Conservation (phyloP, 2,329 filamentous ascomycete genomes). For the Zopfia rhizophila region DNA sequence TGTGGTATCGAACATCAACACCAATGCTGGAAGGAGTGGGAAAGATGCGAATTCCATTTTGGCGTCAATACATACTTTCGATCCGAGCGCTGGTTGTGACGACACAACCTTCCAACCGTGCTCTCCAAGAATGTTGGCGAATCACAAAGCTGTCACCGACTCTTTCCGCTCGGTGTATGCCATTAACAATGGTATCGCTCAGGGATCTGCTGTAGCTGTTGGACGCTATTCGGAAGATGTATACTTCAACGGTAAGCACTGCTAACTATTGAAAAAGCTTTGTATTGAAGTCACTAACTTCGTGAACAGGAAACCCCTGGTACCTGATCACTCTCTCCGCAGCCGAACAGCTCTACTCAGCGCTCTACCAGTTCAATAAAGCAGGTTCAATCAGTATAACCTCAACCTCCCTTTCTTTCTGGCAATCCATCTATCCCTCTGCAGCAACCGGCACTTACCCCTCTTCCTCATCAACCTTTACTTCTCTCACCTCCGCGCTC, state of each 20-base stretch:
- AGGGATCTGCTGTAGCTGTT: constrained; percentile 65
- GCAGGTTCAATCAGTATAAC: constrained; percentile 73
- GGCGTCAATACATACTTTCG: constrained; percentile 69
- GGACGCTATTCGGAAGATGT: constrained; percentile 64
- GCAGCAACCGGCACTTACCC: constrained; percentile 71
- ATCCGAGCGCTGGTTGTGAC: constrained; percentile 73
- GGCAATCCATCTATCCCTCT: constrained; percentile 70
- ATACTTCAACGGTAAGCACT: constrained; percentile 69
- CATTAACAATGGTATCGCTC: constrained; percentile 73
- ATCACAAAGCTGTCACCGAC: constrained; percentile 79
- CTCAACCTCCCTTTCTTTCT: constrained; percentile 74
- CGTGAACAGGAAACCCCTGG: constrained; percentile 74
- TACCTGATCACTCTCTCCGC: constrained; percentile 79
- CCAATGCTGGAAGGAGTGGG: constrained; percentile 69
- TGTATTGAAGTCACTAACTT: neutral
- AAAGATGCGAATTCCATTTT: constrained; percentile 77
- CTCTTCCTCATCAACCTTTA: constrained; percentile 65
- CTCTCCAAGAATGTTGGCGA: constrained; percentile 68
- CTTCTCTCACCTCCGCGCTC: constrained; percentile 67
- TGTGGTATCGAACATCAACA: constrained; percentile 73
- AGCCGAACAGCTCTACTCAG: constrained; percentile 82
- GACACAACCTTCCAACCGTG: constrained; percentile 81
- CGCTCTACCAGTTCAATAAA: constrained; percentile 75
- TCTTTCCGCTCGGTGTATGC: constrained; percentile 77
- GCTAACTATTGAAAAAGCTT: too few relatives aligned